Evolutionary conservation across 2,329 filamentous ascomycete species (phyloP).

Genomic region (Cladophialophora exuberans): DNA sequence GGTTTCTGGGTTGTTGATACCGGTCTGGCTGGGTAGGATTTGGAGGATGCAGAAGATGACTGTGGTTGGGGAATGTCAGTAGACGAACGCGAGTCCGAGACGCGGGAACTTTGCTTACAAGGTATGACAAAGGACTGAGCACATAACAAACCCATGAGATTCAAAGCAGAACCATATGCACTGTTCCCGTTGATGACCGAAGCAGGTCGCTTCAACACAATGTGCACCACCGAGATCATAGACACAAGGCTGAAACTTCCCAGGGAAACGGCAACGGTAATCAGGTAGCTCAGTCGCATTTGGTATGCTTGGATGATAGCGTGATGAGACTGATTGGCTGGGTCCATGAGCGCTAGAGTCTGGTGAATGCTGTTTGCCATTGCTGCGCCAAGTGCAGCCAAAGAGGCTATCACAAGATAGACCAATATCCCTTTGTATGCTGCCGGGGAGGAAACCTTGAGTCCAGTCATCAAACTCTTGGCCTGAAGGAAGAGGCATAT

Average conservation of each 20-base stretch:
- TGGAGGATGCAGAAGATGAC: slow-evolving; percentile 30
- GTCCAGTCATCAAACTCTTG: slow-evolving; percentile 23
- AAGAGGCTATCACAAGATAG: slow-evolving; percentile 17
- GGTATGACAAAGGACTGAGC: slow-evolving; percentile 27
- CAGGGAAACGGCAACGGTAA: slow-evolving; percentile 20
- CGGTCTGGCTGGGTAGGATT: slow-evolving; percentile 9
- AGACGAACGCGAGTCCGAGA: not conserved
- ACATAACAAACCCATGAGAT: slow-evolving; percentile 25
- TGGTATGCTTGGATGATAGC: not conserved
- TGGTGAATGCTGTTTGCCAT: slow-evolving; percentile 22
- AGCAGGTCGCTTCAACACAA: slow-evolving; percentile 23
- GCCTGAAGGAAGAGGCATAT: slow-evolving; percentile 29
- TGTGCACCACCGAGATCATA: slow-evolving; percentile 22
- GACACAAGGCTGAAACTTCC: slow-evolving; percentile 26
- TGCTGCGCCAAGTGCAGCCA: slow-evolving; percentile 11
- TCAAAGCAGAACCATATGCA: slow-evolving; percentile 26
- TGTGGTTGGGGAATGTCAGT: slow-evolving; percentile 4
- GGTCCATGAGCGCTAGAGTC: slow-evolving; percentile 9
- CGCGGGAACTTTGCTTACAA: slow-evolving; percentile 24
- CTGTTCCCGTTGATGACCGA: slow-evolving; percentile 17
- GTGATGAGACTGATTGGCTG: not conserved
- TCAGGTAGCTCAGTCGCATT: slow-evolving; percentile 16
- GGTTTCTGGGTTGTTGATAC: slow-evolving; percentile 14
- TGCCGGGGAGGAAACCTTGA: slow-evolving; percentile 10
- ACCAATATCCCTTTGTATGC: slow-evolving; percentile 19